These are phyloP conservation scores for Halteria grandinella DNA, from an alignment of 73 alveolate species.

Conservation along the genomic window DNA sequence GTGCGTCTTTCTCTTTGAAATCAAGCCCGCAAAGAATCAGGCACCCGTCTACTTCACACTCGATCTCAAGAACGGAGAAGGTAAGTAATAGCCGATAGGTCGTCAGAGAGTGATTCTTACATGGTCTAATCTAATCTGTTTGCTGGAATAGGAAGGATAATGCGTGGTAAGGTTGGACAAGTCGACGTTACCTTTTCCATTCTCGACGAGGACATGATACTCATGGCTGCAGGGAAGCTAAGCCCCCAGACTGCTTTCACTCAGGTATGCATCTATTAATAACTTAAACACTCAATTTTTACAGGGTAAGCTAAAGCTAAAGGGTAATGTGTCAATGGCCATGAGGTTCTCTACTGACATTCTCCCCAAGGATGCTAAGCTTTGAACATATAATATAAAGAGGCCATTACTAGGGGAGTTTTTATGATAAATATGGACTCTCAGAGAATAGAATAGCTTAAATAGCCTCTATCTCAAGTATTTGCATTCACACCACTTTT, in stretches of 20 bases:
- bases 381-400: conserved; percentile 9
- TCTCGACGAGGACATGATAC: conserved; percentile 76
- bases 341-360: conserved; percentile 83
- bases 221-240: conserved; percentile 64
- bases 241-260: conserved; percentile 82
- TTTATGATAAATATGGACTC: background rate
- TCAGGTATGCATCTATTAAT: too few relatives aligned
- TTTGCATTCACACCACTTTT: background rate
- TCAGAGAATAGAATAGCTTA: background rate
- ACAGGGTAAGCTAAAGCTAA: conserved; percentile 83
- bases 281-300: background rate
- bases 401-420: too few relatives aligned
- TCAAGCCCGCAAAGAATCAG: conserved; percentile 63
- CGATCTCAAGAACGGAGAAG: conserved; percentile 78
- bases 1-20: conserved; percentile 82
- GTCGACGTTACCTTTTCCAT: conserved; percentile 77
- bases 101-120: background rate
- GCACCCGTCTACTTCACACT: conserved; percentile 72
- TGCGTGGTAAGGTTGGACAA: conserved; percentile 74
- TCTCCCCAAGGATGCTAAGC: conserved; percentile 74
- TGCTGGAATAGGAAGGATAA: conserved; percentile 38
- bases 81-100: background rate
- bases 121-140: too few relatives aligned
- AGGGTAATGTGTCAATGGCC: conserved; percentile 84
- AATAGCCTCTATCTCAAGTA: too few relatives aligned